Base-by-base conservation (phyloP, 352 stramenopile species). In the Pythium guiyangense region DNA sequence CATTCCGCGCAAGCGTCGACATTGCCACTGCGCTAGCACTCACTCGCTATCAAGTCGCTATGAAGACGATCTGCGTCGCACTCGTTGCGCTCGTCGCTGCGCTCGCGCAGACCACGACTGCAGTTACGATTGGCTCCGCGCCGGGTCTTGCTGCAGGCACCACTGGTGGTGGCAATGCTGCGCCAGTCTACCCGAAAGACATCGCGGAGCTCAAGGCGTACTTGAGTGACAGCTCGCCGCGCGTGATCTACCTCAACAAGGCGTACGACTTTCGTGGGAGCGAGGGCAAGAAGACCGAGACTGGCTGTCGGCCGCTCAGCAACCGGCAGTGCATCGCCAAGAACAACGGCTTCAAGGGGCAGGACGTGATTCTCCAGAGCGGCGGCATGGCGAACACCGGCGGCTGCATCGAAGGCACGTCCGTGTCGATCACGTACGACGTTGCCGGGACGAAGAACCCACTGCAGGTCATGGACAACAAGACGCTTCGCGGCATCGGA, bases 171-270 rank as follows among this genome's bases (percentile, higher is more conserved):
- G 75, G 70, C 35, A 63, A 52, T 45, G 49, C 59, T 0, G 37
- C 60, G 6, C 59, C 65, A 1, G 63, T 79, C 10, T 75, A 77
- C 43, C 75, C 75, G 6, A 71, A 27, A 14, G 70, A 54, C 18
- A 64, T 77, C 55, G 47, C 54, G n/a, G n/a, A n/a, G n/a, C n/a
- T n/a, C n/a, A n/a, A n/a, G n/a, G n/a, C n/a, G n/a, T n/a, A n/a
- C n/a, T 65, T 86, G 42, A 69, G 54, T 25, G 69, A 79, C 59
- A 62, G 25, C 12, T 49, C 70, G 31, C 51, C 71, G 46, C 69
- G 69, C 20, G 74, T 87, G 37, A 82, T 87, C 59, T 50, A 82
- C n/a, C 67, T 84, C 47, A 74, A 67, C 56, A 69, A 71, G 52
- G 56, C 56, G 2, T 84, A 81, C 47, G 67, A 84, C 62, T 86